Evolutionary conservation across 306 rosid species (phyloP).

Genomic region (Biancaea sappan): DNA sequence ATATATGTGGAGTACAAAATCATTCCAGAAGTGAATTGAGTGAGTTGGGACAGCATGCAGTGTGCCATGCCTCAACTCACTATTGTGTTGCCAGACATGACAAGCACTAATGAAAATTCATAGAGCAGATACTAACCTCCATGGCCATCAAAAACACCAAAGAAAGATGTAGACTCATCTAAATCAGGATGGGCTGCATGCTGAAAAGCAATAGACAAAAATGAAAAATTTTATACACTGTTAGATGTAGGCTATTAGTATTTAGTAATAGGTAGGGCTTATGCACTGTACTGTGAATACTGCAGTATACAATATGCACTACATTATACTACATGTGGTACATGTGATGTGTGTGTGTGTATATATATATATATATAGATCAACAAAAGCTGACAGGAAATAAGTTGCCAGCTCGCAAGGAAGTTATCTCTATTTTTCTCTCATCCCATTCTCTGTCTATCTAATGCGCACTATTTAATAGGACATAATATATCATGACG

Average conservation of each 20-base stretch:
- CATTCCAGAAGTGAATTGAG: conserved; percentile 2
- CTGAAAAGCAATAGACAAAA: conserved; percentile 52
- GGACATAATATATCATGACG: neutral
- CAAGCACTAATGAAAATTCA: neutral
- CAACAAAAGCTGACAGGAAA: neutral
- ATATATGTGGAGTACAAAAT: neutral
- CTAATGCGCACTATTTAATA: neutral
- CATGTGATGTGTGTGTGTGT: neutral
- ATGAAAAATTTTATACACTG: conserved; percentile 12
- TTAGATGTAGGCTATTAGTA: neutral
- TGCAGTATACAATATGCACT: neutral
- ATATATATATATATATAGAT: neutral
- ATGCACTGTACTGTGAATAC: neutral
- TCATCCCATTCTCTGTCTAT: neutral
- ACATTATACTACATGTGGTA: neutral
- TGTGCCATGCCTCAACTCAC: conserved; percentile 5
- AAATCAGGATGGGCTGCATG: conserved; percentile 85
- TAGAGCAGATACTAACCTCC: conserved; percentile 64
- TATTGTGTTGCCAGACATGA: conserved; percentile 8
- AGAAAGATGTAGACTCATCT: conserved; percentile 85
- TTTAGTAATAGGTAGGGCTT: neutral
- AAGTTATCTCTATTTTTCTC: neutral
- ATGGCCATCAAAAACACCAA: conserved; percentile 98
- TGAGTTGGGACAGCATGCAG: conserved; percentile 15
- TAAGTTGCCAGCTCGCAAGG: neutral